phyloP scores from a whole-genome alignment of 805 yeast genomes.

The Kodamaea kaohsiungensis region DNA sequence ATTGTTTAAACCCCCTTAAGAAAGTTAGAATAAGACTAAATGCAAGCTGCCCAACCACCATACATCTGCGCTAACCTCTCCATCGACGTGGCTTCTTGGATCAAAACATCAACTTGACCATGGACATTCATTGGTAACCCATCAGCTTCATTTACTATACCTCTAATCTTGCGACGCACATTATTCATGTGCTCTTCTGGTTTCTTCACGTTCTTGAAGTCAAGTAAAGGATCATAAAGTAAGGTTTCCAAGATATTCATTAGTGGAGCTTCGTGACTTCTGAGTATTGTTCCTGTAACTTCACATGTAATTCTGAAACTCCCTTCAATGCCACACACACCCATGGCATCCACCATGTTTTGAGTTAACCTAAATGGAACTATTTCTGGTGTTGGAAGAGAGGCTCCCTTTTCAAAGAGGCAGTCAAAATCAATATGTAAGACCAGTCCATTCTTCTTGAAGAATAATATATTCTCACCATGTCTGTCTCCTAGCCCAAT shows the following conservation, averaged over 20 bases:
- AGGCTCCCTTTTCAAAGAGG: constrained; percentile 82
- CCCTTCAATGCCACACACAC: constrained; percentile 88
- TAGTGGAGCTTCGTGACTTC: constrained; percentile 78
- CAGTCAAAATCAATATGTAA: constrained; percentile 97
- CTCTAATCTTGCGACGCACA: constrained; percentile 79
- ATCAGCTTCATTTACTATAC: constrained; percentile 73
- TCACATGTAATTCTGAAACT: constrained; percentile 84
- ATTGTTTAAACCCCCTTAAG: too few species aligned
- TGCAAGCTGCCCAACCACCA: constrained; percentile 76
- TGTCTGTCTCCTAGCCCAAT: constrained; percentile 88
- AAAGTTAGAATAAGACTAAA: constrained; percentile 12
- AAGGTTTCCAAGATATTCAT: constrained; percentile 92
- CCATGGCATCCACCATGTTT: constrained; percentile 86
- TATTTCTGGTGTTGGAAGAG: constrained; percentile 77
- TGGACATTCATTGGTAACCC: constrained; percentile 86
- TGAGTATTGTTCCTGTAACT: constrained; percentile 69
- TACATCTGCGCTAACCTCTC: constrained; percentile 83
- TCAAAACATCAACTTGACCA: constrained; percentile 89
- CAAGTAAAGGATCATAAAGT: constrained; percentile 87
- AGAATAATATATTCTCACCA: constrained; percentile 83
- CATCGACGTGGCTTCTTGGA: constrained; percentile 74
- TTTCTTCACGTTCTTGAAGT: constrained; percentile 56
- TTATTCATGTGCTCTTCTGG: constrained; percentile 72
- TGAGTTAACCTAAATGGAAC: constrained; percentile 93
- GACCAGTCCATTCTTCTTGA: constrained; percentile 72